Conservation (phyloP, 257 asterid species). For the Solanum tacnaense region DNA sequence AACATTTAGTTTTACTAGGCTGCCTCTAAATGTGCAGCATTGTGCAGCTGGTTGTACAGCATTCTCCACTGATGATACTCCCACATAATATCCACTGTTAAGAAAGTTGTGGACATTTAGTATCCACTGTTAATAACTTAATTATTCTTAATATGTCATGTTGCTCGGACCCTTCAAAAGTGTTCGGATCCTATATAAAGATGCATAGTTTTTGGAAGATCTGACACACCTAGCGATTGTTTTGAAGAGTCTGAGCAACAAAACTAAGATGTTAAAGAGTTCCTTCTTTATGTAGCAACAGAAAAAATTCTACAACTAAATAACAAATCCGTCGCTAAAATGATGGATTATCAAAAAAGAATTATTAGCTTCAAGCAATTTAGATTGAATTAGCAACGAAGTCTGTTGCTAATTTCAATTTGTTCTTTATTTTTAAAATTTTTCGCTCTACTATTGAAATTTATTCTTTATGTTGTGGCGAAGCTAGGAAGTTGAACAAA, state of each 20-base stretch:
- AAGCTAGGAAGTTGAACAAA: no score
- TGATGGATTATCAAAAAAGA: no score
- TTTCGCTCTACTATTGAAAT: no score
- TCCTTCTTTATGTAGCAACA: neutral
- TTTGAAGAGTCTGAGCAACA: neutral
- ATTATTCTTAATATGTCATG: neutral
- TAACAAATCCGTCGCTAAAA: no score
- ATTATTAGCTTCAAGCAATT: no score
- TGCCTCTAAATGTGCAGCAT: slow-evolving; percentile 71
- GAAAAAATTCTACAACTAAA: no score
- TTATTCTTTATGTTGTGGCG: no score
- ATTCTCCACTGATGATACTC: slow-evolving; percentile 66
- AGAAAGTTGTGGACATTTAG: neutral
- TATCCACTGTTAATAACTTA: neutral
- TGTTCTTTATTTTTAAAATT: no score
- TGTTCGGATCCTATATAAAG: neutral
- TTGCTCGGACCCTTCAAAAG: neutral
- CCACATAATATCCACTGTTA: slow-evolving; percentile 33
- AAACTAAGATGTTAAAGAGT: neutral
- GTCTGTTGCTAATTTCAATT: no score
- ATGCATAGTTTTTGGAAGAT: neutral
- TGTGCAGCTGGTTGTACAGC: slow-evolving; percentile 17
- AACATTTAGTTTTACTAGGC: slow-evolving; percentile 51
- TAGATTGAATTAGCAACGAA: no score
- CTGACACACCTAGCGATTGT: neutral